These are phyloP conservation scores for Sporothrix luriei DNA, from an alignment of 2,329 filamentous ascomycete genomes.

Conservation along the genomic window DNA sequence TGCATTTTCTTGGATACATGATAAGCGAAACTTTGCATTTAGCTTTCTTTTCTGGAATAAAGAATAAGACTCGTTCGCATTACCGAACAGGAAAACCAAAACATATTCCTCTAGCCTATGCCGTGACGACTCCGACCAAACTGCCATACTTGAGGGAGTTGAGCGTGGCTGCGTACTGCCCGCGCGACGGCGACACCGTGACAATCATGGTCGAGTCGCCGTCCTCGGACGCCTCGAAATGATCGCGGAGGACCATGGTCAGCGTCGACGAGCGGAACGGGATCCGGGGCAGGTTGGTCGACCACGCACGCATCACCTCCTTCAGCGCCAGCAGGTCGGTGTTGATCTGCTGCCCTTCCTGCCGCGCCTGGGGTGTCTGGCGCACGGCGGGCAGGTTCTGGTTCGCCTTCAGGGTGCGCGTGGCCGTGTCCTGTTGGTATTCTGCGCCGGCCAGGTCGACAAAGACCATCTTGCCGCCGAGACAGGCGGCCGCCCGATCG, in stretches of 20 bases:
- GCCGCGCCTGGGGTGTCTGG: slow-evolving; percentile 16
- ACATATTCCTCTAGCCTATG: too few species aligned
- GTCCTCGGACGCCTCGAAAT: neutral
- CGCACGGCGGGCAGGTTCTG: too few species aligned
- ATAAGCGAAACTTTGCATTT: too few species aligned
- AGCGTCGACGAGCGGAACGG: neutral
- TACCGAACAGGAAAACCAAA: too few species aligned
- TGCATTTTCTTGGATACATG: too few species aligned
- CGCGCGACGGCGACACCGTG: neutral
- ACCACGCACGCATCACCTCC: slow-evolving; percentile 23
- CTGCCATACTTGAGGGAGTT: slow-evolving; percentile 15
- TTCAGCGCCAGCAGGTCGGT: slow-evolving; percentile 16
- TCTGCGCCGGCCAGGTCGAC: slow-evolving; percentile 4
- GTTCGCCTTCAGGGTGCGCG: too few species aligned
- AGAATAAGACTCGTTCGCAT: too few species aligned
- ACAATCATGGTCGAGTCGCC: slow-evolving; percentile 18
- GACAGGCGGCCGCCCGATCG: neutral
- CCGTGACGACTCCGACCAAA: neutral
- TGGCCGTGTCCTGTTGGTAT: neutral
- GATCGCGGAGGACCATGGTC: slow-evolving; percentile 13
- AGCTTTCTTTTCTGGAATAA: too few species aligned
- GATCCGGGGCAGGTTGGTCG: neutral
- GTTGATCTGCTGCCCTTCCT: slow-evolving; percentile 20
- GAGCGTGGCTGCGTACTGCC: slow-evolving; percentile 14
- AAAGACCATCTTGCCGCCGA: slow-evolving; percentile 17